phyloP scores from a whole-genome alignment of 306 rosid species.

The Alnus glutinosa region DNA sequence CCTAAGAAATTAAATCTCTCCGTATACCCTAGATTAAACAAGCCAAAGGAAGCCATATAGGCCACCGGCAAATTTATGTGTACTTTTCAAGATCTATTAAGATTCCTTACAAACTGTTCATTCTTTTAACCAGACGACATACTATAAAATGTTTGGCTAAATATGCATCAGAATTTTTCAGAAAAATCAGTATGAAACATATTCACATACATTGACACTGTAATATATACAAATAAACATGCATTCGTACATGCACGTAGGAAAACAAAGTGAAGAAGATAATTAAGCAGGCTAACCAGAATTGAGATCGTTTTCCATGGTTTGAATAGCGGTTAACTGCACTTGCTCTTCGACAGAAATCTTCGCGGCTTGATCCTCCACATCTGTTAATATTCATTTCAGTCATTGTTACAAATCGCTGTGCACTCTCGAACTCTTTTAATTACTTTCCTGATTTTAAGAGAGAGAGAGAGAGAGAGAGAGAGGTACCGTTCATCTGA shows the following conservation, averaged over 20 bases:
- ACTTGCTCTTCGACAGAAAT: slow-evolving; percentile 76
- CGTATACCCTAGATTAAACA: background rate
- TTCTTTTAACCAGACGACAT: background rate
- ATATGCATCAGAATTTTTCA: background rate
- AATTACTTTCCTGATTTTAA: slow-evolving; percentile 1
- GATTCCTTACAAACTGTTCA: background rate
- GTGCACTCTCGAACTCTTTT: background rate
- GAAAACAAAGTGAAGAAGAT: slow-evolving; percentile 7
- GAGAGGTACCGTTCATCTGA: slow-evolving; percentile 74
- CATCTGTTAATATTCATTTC: slow-evolving; percentile 44
- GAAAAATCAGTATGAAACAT: background rate
- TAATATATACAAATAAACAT: background rate
- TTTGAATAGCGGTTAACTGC: slow-evolving; percentile 59
- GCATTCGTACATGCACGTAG: background rate
- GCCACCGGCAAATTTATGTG: background rate
- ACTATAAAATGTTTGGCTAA: background rate
- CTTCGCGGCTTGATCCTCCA: slow-evolving; percentile 86
- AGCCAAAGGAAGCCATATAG: background rate
- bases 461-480: slow-evolving; percentile 21
- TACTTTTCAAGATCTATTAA: background rate
- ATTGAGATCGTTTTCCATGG: slow-evolving; percentile 57
- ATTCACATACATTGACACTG: background rate
- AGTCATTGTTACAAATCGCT: background rate
- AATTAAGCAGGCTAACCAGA: slow-evolving; percentile 46
- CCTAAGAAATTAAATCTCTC: background rate